Base-by-base conservation (phyloP, 192 early-diverging fungal genomes). In the Gonapodya sp. region DNA sequence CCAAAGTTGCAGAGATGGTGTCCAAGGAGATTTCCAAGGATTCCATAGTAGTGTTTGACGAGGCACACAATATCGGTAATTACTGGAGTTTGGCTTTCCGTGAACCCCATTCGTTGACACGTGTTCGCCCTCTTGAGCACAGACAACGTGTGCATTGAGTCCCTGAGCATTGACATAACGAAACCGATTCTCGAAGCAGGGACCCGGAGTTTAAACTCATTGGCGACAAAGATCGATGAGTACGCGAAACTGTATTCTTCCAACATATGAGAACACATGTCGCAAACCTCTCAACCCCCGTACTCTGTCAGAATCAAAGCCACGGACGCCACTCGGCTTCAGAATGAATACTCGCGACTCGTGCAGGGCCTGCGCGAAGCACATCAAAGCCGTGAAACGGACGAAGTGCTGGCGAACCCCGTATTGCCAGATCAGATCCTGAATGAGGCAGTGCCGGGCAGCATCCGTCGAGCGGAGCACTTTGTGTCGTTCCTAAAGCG, bases 101-200 rank as follows among this genome's bases (percentile, higher is more conserved):
- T 31, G 73, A 1, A 79, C 32, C 34, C 34, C 1, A 2, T 2
- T 34, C 8, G 2, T 73, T 73, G 24, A 24, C n/a, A 24, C 24
- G 24, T 73, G 72, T 80, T 24, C 73, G n/a, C 33, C 8, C 32
- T 14, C 18, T 0, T n/a, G n/a, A n/a, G n/a, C n/a, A n/a, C 80
- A 95, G 94, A 99, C 89, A 98, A 97, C 87, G 97, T 98, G 18
- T 99, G 98, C 86, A 98, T 97, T 36, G 98, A 99, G 80, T 94
- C 96, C 8, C 83, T 99, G 78, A 97, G 95, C 81, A 92, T 99
- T 80, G 97, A 98, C 84, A 88, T 99, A 35, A 96, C 93, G 33
- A 87, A 95, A 46, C 93, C 95, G 1, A 95, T 94, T 77, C 87
- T 99, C 80, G 96, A 98, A 81, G 91, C 94, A 0, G 94, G 96